Conservation (phyloP, 116 monocot genomes). For the Iris pallida region DNA sequence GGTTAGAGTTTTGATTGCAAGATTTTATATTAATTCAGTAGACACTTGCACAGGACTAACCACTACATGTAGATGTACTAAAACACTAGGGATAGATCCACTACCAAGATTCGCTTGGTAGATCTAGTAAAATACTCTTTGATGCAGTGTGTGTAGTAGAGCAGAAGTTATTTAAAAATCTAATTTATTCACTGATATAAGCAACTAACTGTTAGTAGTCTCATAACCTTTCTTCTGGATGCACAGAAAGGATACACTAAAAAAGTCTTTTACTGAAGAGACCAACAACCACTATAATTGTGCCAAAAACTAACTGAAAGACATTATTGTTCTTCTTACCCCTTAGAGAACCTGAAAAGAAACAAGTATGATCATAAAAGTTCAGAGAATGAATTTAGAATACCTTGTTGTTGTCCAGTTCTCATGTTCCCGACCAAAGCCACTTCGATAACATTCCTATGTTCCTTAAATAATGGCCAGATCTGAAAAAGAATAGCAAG, state of each 20-base stretch:
- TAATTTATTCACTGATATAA: constrained; percentile 18
- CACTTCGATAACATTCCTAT: constrained; percentile 96
- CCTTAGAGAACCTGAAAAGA: constrained; percentile 61
- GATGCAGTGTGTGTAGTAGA: constrained; percentile 11
- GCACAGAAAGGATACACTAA: constrained; percentile 12
- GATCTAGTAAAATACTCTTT: background rate
- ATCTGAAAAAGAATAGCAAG: constrained; percentile 39
- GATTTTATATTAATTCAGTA: constrained; percentile 1
- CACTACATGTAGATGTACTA: constrained; percentile 4
- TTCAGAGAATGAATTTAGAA: constrained; percentile 11
- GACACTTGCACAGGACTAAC: constrained; percentile 8
- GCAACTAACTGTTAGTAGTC: constrained; percentile 23
- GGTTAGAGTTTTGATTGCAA: no score
- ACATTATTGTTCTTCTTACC: constrained; percentile 35
- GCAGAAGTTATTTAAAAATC: constrained; percentile 14
- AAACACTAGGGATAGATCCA: constrained; percentile 1
- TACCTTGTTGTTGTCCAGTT: constrained; percentile 97
- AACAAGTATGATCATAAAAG: constrained; percentile 22
- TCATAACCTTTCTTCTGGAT: constrained; percentile 8
- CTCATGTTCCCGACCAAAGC: constrained; percentile 87
- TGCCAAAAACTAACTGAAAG: constrained; percentile 35
- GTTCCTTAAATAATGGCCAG: constrained; percentile 92
- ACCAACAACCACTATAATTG: constrained; percentile 25
- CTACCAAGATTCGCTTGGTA: constrained; percentile 3
- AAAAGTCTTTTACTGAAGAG: constrained; percentile 21